These are phyloP conservation scores for Eutrema japonicum DNA, from an alignment of 345 rosid species.

Conservation along the genomic window DNA sequence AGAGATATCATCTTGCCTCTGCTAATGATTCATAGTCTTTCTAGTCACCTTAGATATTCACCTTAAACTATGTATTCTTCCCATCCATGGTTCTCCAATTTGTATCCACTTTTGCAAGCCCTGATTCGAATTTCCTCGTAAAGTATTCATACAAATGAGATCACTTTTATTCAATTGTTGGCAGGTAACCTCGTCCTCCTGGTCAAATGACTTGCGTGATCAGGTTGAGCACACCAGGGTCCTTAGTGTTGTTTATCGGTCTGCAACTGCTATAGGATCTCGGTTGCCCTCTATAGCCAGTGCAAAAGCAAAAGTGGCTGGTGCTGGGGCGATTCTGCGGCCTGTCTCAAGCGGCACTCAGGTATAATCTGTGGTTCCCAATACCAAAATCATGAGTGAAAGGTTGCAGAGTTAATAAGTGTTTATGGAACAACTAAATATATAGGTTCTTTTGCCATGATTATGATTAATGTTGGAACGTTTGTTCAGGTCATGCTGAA, in stretches of 20 bases:
- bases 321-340: constrained; percentile 86
- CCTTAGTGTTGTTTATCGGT: constrained; percentile 84
- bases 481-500: constrained; percentile 76
- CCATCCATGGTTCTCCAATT: background rate
- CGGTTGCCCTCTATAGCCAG: constrained; percentile 90
- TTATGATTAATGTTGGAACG: constrained; percentile 4
- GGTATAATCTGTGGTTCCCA: constrained; percentile 50
- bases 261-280: constrained; percentile 94
- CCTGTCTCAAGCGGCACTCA: constrained; percentile 91
- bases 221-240: constrained; percentile 91
- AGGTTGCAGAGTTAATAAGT: constrained; percentile 12
- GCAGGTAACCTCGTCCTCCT: constrained; percentile 93
- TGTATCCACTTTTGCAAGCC: constrained; percentile 19
- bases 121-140: background rate
- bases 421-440: background rate
- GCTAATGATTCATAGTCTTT: constrained; percentile 6
- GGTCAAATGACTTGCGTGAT: constrained; percentile 93
- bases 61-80: background rate
- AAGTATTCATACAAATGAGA: constrained; percentile 9
- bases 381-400: background rate
- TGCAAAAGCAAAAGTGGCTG: constrained; percentile 94
- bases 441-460: constrained; percentile 1
- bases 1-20: constrained; percentile 11
- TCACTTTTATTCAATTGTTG: constrained; percentile 17
- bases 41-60: constrained; percentile 4